Percentiles rank a stretch among this genome's conserved stretches.
Conservation (phyloP, 148 eudicot genomes). For the Dianthus caryophyllus region DNA sequence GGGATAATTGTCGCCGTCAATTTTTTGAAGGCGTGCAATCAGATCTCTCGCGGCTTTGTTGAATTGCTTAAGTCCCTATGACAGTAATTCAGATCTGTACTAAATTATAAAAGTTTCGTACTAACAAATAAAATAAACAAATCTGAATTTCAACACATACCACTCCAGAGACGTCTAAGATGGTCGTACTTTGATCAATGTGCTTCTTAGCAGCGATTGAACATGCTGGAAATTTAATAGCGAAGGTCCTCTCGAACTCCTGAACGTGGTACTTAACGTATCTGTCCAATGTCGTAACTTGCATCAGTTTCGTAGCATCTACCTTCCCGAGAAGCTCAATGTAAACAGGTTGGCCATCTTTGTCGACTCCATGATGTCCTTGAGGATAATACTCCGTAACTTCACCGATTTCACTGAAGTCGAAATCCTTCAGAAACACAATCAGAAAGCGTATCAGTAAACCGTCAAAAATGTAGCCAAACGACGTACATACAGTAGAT, state of each 20-base stretch:
- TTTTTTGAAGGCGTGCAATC: constrained; percentile 74
- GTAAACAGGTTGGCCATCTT: constrained; percentile 92
- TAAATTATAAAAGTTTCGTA: constrained; percentile 6
- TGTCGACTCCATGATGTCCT: constrained; percentile 94
- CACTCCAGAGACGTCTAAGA: constrained; percentile 94
- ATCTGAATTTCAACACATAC: constrained; percentile 40
- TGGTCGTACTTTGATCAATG: constrained; percentile 92
- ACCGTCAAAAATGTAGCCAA: background rate
- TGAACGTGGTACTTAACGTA: constrained; percentile 79
- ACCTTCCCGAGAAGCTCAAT: constrained; percentile 93
- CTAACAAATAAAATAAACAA: background rate
- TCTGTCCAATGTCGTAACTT: constrained; percentile 82
- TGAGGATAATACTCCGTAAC: constrained; percentile 86
- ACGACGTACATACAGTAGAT: background rate
- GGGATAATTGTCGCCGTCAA: constrained; percentile 96
- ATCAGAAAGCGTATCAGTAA: background rate
- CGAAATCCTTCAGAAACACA: constrained; percentile 62
- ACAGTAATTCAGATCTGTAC: constrained; percentile 13
- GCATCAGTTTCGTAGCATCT: constrained; percentile 85
- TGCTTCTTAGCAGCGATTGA: constrained; percentile 84
- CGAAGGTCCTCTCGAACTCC: constrained; percentile 84
- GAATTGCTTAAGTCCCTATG: constrained; percentile 82
- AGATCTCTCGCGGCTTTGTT: constrained; percentile 84
- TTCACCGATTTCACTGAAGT: constrained; percentile 67
- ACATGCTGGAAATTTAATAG: constrained; percentile 83